Base-by-base conservation (phyloP, 2,329 filamentous ascomycete species). In the Cladosporium cucumerinum region DNA sequence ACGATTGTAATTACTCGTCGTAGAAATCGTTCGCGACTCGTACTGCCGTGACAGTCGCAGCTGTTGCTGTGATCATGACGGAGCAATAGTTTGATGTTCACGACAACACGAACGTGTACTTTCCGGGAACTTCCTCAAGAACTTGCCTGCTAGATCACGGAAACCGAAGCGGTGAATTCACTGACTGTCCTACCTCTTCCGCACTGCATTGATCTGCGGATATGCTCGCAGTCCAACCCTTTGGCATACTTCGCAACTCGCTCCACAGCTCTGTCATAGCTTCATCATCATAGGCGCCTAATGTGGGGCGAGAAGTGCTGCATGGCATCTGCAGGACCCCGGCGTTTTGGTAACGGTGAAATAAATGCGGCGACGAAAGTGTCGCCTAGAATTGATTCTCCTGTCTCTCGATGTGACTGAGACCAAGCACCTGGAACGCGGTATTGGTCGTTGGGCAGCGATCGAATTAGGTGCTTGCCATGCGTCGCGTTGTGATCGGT, bases 391-490 rank as follows among this genome's bases (percentile, higher is more conserved):
- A 28, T 30, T 18, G n/a, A 32, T 32, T 57, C 23, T 34, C 32
- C 49, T 63, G 30, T 51, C 52, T 34, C 60, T 54, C 32, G 34
- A 52, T 36, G 61, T 51, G 61, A 58, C 55, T 36, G 49, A 34
- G 48, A 63, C 51, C 55, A 39, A 52, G 23, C 39, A 32, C 34
- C 39, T 52, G 52, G 61, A 54, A 34, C 55, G 32, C 48, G 36
- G 49, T 23, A 30, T 8, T 34, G 21, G 61, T 25, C 25, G 43
- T 64, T 36, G 34, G 52, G 54, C 61, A 57, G 39, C 55, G 34
- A 58, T 57, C 61, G 52, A 57, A 57, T 64, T 55, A 54, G 55
- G 51, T 64, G 39, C 28, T 18, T 39, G 55, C 52, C 61, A 49
- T 49, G 28, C 26, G 55, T 58, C 25, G 55, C 61, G 23, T 14